Percentiles rank a stretch among this genome's conserved stretches.
phyloP scores from a whole-genome alignment of 805 yeast species.

The Candida loeiensis region DNA sequence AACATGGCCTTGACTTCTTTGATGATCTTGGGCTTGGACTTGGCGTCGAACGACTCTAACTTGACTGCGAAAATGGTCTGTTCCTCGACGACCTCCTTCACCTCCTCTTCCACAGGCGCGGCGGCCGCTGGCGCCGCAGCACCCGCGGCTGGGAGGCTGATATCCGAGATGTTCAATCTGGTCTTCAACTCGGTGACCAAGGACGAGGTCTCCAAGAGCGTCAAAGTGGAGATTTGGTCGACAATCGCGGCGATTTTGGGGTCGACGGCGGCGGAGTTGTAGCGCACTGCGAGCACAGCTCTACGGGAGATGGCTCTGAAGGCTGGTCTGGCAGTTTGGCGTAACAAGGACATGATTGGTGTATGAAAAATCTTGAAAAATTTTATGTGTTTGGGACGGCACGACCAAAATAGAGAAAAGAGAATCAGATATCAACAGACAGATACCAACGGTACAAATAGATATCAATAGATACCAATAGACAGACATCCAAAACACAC shows the following conservation, averaged over 20 bases:
- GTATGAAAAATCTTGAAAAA: conserved; percentile 3
- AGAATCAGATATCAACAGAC: not conserved
- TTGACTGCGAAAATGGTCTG: conserved; percentile 90
- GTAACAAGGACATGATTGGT: conserved; percentile 27
- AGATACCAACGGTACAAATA: not conserved
- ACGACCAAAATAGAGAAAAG: not conserved
- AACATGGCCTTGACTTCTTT: conserved; percentile 92
- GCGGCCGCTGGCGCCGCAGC: conserved; percentile 68
- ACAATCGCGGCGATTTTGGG: conserved; percentile 88
- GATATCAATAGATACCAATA: too few species aligned
- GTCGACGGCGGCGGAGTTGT: conserved; percentile 58
- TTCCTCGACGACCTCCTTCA: conserved; percentile 78
- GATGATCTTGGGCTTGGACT: conserved; percentile 94
- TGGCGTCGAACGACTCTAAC: conserved; percentile 90
- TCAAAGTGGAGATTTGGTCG: conserved; percentile 83
- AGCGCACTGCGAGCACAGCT: conserved; percentile 34
- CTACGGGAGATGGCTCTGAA: conserved; percentile 29
- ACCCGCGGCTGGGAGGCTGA: conserved; percentile 74
- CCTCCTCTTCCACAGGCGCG: conserved; percentile 70
- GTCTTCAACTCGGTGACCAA: conserved; percentile 76
- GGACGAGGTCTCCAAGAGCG: conserved; percentile 89
- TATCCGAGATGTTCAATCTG: conserved; percentile 89
- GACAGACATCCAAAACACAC: too few species aligned
- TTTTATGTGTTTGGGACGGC: conserved; percentile 3
- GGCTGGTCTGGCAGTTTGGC: conserved; percentile 38